These are phyloP conservation scores for Diplotaxis tenuifolia DNA, from an alignment of 345 rosid species.

Conservation along the genomic window DNA sequence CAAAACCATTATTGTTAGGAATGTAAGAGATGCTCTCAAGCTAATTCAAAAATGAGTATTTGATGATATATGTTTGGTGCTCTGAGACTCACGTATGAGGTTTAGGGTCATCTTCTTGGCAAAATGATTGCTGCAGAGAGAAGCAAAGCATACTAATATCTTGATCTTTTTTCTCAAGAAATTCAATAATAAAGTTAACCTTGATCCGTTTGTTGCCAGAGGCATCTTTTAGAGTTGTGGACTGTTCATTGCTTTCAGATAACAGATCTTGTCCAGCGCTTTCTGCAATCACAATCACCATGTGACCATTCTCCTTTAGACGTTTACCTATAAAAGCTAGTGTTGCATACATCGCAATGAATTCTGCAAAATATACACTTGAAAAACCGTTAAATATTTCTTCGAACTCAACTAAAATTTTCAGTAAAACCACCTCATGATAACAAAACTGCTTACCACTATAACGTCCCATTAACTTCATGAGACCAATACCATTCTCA, in stretches of 20 bases:
- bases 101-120: slow-evolving; percentile 56
- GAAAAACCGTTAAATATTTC: neutral
- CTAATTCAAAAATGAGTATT: too few species aligned
- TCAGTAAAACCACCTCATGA: slow-evolving; percentile 5
- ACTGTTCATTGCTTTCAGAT: slow-evolving; percentile 43
- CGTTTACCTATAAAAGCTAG: slow-evolving; percentile 67
- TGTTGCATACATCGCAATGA: slow-evolving; percentile 89
- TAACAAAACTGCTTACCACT: slow-evolving; percentile 51
- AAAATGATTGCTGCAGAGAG: slow-evolving; percentile 57
- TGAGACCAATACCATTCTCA: slow-evolving; percentile 75
- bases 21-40: neutral
- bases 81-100: too few species aligned
- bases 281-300: slow-evolving; percentile 86
- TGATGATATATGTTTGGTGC: too few species aligned
- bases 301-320: slow-evolving; percentile 72
- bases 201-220: slow-evolving; percentile 78
- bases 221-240: slow-evolving; percentile 58
- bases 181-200: slow-evolving; percentile 40
- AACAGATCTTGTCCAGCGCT: slow-evolving; percentile 81
- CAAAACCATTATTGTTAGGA: neutral
- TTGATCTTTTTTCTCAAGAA: neutral
- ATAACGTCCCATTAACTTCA: slow-evolving; percentile 76
- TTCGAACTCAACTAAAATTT: too few species aligned
- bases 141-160: slow-evolving; percentile 8
- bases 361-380: slow-evolving; percentile 47